Percentiles rank a stretch among this genome's conserved stretches.
Conservation (phyloP, 2,329 filamentous ascomycete species). For the Capronia coronata region DNA sequence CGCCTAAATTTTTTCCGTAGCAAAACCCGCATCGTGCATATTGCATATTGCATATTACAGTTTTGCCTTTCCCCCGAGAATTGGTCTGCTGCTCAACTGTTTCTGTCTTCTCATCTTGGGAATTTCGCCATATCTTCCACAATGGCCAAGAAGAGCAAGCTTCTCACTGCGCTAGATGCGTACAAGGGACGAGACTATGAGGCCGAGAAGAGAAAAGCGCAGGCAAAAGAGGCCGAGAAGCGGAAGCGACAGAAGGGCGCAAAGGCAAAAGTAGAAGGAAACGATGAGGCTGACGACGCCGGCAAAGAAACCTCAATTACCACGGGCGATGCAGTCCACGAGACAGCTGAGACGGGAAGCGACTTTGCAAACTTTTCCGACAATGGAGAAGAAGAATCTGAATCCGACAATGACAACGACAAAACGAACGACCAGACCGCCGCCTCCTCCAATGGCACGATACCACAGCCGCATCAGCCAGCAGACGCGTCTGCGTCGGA, state of each 20-base stretch:
- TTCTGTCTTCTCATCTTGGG: too few species aligned
- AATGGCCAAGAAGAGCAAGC: constrained; percentile 52
- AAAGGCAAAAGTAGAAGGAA: constrained; percentile 4
- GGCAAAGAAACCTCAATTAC: neutral
- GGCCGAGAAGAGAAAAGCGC: constrained; percentile 69
- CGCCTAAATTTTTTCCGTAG: constrained; percentile 1
- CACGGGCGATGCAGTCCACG: too few species aligned
- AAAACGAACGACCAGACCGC: constrained; percentile 17
- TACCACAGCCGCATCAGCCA: constrained; percentile 35
- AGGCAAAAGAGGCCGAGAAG: constrained; percentile 47
- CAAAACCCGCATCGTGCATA: neutral
- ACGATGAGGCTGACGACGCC: neutral
- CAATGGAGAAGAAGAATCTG: neutral
- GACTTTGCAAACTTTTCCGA: neutral
- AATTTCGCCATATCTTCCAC: constrained; percentile 1
- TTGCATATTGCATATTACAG: neutral
- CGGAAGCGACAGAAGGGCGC: constrained; percentile 34
- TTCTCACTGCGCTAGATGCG: constrained; percentile 53
- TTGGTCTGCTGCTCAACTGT: neutral
- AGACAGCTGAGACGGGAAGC: constrained; percentile 1
- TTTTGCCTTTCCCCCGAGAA: neutral
- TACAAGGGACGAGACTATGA: constrained; percentile 61
- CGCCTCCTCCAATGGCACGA: constrained; percentile 30
- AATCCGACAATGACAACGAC: neutral
- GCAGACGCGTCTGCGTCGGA: constrained; percentile 53